Evolutionary conservation across 306 rosid genomes (phyloP).

Genomic region (Sicyos baderoa): DNA sequence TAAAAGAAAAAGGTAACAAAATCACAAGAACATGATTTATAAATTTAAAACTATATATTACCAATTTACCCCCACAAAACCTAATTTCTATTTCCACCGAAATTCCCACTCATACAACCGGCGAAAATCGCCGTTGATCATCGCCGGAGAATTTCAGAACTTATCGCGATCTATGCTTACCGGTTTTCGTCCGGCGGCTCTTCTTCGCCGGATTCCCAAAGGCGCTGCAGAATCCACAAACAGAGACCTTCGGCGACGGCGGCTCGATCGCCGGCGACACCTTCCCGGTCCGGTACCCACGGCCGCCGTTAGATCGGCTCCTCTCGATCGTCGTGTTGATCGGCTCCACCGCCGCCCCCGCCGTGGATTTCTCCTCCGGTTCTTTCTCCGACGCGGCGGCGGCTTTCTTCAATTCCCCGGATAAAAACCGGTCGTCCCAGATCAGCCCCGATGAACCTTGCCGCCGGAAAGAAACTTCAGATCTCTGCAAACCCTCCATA

Average conservation of each 20-base stretch:
- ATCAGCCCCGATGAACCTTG: slow-evolving; percentile 33
- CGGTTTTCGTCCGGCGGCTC: slow-evolving; percentile 32
- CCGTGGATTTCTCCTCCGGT: not conserved
- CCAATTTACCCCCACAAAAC: not conserved
- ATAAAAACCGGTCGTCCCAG: slow-evolving; percentile 23
- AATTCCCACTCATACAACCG: not conserved
- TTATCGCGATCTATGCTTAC: slow-evolving; percentile 41
- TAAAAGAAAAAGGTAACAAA: not conserved
- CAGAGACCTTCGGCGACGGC: slow-evolving; percentile 76
- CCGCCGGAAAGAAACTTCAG: slow-evolving; percentile 28
- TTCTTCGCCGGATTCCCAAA: slow-evolving; percentile 43
- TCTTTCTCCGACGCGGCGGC: not conserved
- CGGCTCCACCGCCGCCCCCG: slow-evolving; percentile 13
- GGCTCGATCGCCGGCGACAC: slow-evolving; percentile 72
- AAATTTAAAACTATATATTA: not conserved
- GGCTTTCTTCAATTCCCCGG: slow-evolving; percentile 14
- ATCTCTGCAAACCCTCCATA: slow-evolving; percentile 29
- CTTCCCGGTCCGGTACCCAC: slow-evolving; percentile 52
- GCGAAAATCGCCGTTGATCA: slow-evolving; percentile 7
- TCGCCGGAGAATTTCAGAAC: not conserved
- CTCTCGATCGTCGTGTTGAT: slow-evolving; percentile 32
- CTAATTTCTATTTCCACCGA: slow-evolving; percentile 1
- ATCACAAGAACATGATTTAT: not conserved
- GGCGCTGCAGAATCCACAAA: slow-evolving; percentile 54
- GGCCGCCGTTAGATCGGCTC: slow-evolving; percentile 57